A percentile compares a stretch with the other conserved stretches of the same genome.
phyloP scores from a whole-genome alignment of 2,329 filamentous ascomycete genomes.

The Phaeomoniella chlamydospora region DNA sequence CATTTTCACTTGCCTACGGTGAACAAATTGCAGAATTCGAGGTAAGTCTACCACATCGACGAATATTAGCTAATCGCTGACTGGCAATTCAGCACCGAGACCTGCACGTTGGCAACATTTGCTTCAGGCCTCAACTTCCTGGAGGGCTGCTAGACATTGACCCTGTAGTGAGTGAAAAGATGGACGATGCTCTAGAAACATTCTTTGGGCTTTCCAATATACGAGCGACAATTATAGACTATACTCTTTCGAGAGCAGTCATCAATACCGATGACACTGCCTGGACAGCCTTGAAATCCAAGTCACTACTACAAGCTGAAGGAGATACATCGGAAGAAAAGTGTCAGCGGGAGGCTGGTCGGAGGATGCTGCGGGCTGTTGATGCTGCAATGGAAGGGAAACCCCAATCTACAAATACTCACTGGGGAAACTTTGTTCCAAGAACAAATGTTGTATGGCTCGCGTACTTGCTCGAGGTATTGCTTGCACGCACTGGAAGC shows the following conservation, averaged over 20 bases:
- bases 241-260: constrained; percentile 49
- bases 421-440: constrained; percentile 43
- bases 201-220: constrained; percentile 37
- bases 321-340: constrained; percentile 1
- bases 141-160: no score
- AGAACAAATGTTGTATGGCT: constrained; percentile 51
- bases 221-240: constrained; percentile 53
- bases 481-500: background rate
- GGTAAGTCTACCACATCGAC: constrained; percentile 12
- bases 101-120: constrained; percentile 53
- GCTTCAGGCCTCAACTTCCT: constrained; percentile 32
- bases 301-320: background rate
- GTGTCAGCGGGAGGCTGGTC: background rate
- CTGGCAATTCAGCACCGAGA: constrained; percentile 45
- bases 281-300: constrained; percentile 3
- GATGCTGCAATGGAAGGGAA: constrained; percentile 13
- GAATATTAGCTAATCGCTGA: constrained; percentile 7
- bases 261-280: constrained; percentile 17
- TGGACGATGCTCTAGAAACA: constrained; percentile 21
- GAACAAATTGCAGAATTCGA: constrained; percentile 48
- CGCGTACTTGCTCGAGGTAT: constrained; percentile 36
- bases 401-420: background rate
- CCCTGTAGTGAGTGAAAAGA: no score
- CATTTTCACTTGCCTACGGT: constrained; percentile 44
- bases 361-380: background rate